Evolutionary conservation across 2,329 filamentous ascomycete genomes (phyloP), one percentile per base, ranked within the genome.

Genomic region (Pseudogymnoascus destructans): DNA sequence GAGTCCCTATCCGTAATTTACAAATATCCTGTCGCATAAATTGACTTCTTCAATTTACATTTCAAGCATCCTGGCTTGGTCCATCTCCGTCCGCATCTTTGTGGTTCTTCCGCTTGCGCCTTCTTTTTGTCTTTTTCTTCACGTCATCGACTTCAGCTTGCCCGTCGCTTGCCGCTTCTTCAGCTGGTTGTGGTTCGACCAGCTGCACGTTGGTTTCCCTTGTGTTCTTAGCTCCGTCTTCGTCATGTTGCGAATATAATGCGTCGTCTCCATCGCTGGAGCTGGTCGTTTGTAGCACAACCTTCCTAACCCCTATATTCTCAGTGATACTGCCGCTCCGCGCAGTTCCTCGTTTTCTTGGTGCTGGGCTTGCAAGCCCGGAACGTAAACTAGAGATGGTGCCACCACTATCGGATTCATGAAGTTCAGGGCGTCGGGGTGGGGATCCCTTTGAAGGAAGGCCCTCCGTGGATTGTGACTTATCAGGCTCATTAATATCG

Each of bases 321-420:
- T 91, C 86, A 0, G 86, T 89, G 64, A 91, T 89, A 68, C 84
- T 88, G 25, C 87, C 87, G 64, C 84, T 88, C 59, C 86, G 77
- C 5, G 84, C 82, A 3, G 76, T 74, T 7, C 78, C 75, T 32
- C 73, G 73, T 55, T 71, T 71, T 15, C 68, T 65, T 36, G 72
- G 72, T 25, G 63, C 71, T 65, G 63, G 68, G 58, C 64, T 69
- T 59, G 63, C 63, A n/a, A 62, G 64, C 33, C 63, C 63, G 5
- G 66, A 68, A 17, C 64, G 62, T 36, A 67, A 61, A 49, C 59
- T 67, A 10, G 68, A 66, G 58, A 57, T 19, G 25, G 56, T 40
- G 10, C 49, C 1, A 60, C 66, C 68, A 19, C 59, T 23, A 21
- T 58, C 60, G 54, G 32, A 35, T 30, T 57, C 21, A 15, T 35